Conservation (phyloP, 352 stramenopile genomes). For the Phytophthora constricta region DNA sequence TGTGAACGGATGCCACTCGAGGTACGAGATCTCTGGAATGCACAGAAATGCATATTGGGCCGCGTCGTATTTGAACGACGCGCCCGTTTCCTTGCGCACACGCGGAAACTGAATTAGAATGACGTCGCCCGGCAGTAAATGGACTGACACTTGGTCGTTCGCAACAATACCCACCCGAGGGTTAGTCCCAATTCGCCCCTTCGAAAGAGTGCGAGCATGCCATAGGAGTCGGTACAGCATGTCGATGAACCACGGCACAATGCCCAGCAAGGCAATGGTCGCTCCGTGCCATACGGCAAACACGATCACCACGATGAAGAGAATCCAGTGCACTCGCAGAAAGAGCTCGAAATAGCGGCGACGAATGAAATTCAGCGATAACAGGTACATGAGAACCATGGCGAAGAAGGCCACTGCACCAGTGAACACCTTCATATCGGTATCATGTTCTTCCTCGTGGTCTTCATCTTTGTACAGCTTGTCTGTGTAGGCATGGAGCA, state of each 20-base stretch:
- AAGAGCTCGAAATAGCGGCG: constrained; percentile 45
- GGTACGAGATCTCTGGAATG: constrained; percentile 51
- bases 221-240: constrained; percentile 31
- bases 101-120: constrained; percentile 40
- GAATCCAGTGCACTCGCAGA: constrained; percentile 45
- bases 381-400: constrained; percentile 25
- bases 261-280: constrained; percentile 24
- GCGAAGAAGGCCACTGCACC: constrained; percentile 21
- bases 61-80: constrained; percentile 35
- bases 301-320: constrained; percentile 45
- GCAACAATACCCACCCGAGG: constrained; percentile 15
- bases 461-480: background rate
- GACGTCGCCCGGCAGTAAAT: constrained; percentile 14
- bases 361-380: constrained; percentile 32
- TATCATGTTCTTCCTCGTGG: background rate
- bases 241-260: constrained; percentile 29
- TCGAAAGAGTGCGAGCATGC: constrained; percentile 5
- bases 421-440: constrained; percentile 4
- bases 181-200: constrained; percentile 10
- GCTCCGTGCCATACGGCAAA: constrained; percentile 42
- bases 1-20: constrained; percentile 87
- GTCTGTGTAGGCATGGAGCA: constrained; percentile 38
- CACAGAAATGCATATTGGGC: constrained; percentile 80
- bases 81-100: constrained; percentile 25
- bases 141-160: constrained; percentile 12